These are phyloP conservation scores for Saccharum officinarum DNA, from an alignment of 176 grass and related monocot species.

Conservation along the genomic window DNA sequence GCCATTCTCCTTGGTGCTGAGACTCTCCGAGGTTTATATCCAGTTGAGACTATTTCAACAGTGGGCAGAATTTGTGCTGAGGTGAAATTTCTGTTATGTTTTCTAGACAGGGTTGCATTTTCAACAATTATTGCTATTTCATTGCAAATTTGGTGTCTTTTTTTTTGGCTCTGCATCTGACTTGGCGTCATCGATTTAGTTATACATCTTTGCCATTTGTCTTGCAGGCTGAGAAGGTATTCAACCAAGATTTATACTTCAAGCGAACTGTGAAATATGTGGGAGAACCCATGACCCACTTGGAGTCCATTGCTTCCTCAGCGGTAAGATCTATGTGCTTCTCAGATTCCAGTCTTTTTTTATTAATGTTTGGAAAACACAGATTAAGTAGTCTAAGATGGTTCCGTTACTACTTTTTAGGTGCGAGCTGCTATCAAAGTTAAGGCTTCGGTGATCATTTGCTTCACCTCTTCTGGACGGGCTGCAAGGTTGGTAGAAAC, in stretches of 20 bases:
- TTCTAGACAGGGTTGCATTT: not conserved
- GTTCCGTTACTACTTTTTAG: slow-evolving; percentile 42
- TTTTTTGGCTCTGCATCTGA: not conserved
- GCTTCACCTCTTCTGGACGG: slow-evolving; percentile 93
- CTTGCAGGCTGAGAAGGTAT: slow-evolving; percentile 95
- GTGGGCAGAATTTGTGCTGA: slow-evolving; percentile 98
- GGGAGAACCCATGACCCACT: slow-evolving; percentile 95
- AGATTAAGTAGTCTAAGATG: slow-evolving; percentile 19
- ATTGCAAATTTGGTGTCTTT: not conserved
- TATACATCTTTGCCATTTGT: not conserved
- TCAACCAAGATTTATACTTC: slow-evolving; percentile 97
- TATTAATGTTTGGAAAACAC: not conserved
- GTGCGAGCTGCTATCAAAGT: slow-evolving; percentile 98
- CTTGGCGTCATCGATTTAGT: slow-evolving; percentile 12
- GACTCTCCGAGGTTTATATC: slow-evolving; percentile 94
- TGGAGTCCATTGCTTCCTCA: slow-evolving; percentile 98
- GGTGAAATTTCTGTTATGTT: slow-evolving; percentile 45
- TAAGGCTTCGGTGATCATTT: slow-evolving; percentile 93
- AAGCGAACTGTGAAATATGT: slow-evolving; percentile 90
- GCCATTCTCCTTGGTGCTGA: slow-evolving; percentile 99
- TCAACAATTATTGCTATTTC: not conserved
- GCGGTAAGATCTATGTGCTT: slow-evolving; percentile 51
- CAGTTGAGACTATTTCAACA: slow-evolving; percentile 92
- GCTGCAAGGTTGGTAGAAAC: slow-evolving; percentile 74
- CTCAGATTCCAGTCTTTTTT: not conserved